Conservation (phyloP, 148 eudicot genomes). For the Arctostaphylos glauca region DNA sequence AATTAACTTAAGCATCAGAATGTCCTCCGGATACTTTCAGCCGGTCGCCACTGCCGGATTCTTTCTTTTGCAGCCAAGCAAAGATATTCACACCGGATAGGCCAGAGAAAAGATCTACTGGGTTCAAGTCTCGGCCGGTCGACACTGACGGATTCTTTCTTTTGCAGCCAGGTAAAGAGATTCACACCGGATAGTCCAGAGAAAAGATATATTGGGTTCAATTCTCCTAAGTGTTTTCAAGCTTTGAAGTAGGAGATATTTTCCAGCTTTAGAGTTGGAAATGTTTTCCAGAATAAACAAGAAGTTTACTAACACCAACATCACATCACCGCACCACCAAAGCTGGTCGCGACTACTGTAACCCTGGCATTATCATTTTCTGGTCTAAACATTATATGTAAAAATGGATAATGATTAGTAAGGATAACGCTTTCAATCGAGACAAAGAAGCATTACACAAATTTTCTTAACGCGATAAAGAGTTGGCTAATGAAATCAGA, state of each 20-base stretch:
- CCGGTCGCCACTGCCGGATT: too few species aligned
- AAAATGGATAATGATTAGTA: neutral
- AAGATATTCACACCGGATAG: too few species aligned
- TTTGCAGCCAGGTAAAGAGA: too few species aligned
- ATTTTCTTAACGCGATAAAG: neutral
- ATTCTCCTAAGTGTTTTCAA: neutral
- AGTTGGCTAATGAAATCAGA: neutral
- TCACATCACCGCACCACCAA: neutral
- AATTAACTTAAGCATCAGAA: too few species aligned
- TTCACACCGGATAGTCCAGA: too few species aligned
- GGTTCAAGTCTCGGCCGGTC: too few species aligned
- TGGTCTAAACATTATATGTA: neutral
- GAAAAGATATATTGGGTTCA: too few species aligned
- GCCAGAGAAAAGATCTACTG: too few species aligned
- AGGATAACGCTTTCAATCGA: neutral
- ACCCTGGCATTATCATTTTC: neutral
- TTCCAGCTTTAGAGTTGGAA: neutral
- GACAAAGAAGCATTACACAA: neutral
- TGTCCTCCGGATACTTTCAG: too few species aligned
- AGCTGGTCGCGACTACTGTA: neutral
- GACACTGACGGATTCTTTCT: too few species aligned
- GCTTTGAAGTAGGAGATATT: neutral
- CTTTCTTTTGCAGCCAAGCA: too few species aligned
- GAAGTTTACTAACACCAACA: neutral
- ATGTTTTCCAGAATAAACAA: neutral